phyloP scores from a whole-genome alignment of 345 rosid species.

The Eucalyptus guilfoylei region DNA sequence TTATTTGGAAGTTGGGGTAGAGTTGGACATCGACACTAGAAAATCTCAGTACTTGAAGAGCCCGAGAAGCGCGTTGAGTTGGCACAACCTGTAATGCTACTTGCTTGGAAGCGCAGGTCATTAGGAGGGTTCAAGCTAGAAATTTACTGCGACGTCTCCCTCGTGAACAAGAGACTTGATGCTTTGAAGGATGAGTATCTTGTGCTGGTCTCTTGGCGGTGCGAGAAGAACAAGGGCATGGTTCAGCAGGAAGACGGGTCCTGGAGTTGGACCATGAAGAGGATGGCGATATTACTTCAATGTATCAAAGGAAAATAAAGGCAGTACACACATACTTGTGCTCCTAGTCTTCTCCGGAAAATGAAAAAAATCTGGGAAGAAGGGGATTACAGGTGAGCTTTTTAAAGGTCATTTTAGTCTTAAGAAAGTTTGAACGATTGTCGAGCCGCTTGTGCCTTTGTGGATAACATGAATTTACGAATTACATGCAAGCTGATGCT shows the following conservation, averaged over 20 bases:
- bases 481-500: not conserved
- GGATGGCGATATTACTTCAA: conserved; percentile 11
- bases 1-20: conserved; percentile 68
- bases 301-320: not conserved
- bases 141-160: conserved; percentile 40
- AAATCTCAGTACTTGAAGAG: conserved; percentile 50
- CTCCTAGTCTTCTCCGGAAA: not conserved
- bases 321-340: not conserved
- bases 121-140: conserved; percentile 44
- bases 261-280: conserved; percentile 65
- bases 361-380: not conserved
- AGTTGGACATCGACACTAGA: conserved; percentile 44
- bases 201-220: conserved; percentile 45
- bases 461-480: not conserved
- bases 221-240: conserved; percentile 56
- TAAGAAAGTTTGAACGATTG: not conserved
- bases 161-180: conserved; percentile 45
- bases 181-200: conserved; percentile 41
- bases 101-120: conserved; percentile 65
- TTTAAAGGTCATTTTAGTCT: not conserved
- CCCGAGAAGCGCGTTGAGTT: conserved; percentile 24
- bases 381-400: not conserved
- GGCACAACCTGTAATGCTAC: conserved; percentile 57
- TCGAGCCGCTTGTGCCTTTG: not conserved
- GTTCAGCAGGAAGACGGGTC: conserved; percentile 60